Percentiles rank a stretch among this genome's conserved stretches.
phyloP scores from a whole-genome alignment of 2,329 filamentous ascomycete species.

The Purpureocillium lavendulum region DNA sequence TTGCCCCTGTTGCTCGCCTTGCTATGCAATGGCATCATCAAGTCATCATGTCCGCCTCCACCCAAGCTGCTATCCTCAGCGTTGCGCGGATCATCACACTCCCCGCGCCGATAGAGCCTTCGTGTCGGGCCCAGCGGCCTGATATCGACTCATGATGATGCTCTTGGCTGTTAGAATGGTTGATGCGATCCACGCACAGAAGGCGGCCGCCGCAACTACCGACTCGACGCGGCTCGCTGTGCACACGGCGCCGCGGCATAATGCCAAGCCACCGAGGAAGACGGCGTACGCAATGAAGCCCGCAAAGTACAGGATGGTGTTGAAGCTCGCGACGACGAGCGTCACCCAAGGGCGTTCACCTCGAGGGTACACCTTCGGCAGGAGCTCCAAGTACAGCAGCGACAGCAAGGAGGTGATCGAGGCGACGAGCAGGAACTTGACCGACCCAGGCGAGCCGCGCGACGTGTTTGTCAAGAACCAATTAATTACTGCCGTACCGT shows the following conservation, averaged over 20 bases:
- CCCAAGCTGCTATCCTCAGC: too few relatives aligned
- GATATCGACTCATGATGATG: constrained; percentile 27
- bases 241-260: constrained; percentile 51
- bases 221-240: constrained; percentile 43
- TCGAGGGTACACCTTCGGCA: constrained; percentile 34
- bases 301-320: constrained; percentile 48
- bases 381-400: constrained; percentile 42
- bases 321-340: constrained; percentile 40
- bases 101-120: constrained; percentile 29
- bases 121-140: constrained; percentile 11
- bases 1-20: neutral
- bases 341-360: constrained; percentile 39
- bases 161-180: constrained; percentile 36
- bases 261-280: constrained; percentile 46
- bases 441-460: constrained; percentile 42
- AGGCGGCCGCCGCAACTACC: constrained; percentile 45
- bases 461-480: constrained; percentile 51
- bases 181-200: constrained; percentile 43
- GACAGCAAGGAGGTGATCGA: constrained; percentile 47
- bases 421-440: constrained; percentile 50
- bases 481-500: constrained; percentile 39
- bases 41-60: too few relatives aligned
- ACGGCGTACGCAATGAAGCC: constrained; percentile 51
- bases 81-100: too few relatives aligned
- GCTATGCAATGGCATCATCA: too few relatives aligned